Conservation (phyloP, 257 asterid species). For the Echites panduratus region DNA sequence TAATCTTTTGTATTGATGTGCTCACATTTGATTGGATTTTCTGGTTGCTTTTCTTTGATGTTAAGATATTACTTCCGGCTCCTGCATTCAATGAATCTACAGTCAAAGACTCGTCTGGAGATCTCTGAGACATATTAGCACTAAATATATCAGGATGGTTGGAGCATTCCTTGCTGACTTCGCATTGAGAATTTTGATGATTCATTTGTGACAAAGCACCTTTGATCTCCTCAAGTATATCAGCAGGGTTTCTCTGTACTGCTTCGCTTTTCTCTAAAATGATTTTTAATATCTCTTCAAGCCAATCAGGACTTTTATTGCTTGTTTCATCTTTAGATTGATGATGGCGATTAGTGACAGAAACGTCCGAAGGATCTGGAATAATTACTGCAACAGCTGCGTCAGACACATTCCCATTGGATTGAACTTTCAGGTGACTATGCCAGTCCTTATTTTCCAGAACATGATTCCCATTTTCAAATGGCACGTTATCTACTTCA, state of each 20-base stretch:
- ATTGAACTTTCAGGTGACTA: constrained; percentile 25
- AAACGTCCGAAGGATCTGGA: constrained; percentile 19
- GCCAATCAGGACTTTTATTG: constrained; percentile 16
- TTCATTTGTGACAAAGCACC: constrained; percentile 26
- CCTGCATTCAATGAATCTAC: constrained; percentile 25
- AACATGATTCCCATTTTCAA: constrained; percentile 29
- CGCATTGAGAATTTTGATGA: constrained; percentile 9
- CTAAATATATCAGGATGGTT: constrained; percentile 10
- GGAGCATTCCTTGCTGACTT: constrained; percentile 9
- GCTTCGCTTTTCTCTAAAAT: constrained; percentile 36
- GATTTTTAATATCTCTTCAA: constrained; percentile 36
- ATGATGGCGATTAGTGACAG: constrained; percentile 19
- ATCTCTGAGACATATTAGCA: constrained; percentile 18
- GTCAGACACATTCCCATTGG: constrained; percentile 15
- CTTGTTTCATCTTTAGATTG: constrained; percentile 13
- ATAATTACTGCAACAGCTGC: constrained; percentile 11
- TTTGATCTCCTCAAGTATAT: constrained; percentile 45
- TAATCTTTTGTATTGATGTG: constrained; percentile 42
- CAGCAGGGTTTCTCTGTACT: constrained; percentile 32
- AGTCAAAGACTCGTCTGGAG: constrained; percentile 16
- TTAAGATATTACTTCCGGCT: constrained; percentile 19
- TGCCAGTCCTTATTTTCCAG: constrained; percentile 27
- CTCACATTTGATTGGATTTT: constrained; percentile 28
- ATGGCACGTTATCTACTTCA: constrained; percentile 32
- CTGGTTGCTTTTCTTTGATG: constrained; percentile 24